Conservation (phyloP, 441 rosid species). For the Eutrema salsugineum region DNA sequence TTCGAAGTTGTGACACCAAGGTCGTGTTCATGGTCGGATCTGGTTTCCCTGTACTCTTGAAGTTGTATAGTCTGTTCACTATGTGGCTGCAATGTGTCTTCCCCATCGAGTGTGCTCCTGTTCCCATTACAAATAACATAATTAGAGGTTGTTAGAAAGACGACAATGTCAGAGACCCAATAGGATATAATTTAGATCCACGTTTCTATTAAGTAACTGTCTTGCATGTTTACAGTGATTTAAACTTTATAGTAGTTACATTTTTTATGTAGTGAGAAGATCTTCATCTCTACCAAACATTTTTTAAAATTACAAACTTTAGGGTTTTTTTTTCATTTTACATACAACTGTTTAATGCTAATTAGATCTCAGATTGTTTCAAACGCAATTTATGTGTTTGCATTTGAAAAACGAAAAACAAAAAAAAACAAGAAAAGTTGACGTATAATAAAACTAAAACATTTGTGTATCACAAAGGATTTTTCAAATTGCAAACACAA, state of each 20-base stretch:
- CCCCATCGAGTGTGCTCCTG: slow-evolving; percentile 82
- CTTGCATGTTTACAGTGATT: no score
- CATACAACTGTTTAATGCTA: no score
- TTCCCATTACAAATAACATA: background rate
- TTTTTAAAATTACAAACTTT: no score
- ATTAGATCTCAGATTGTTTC: background rate
- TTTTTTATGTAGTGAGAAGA: no score
- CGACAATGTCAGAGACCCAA: background rate
- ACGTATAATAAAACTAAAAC: background rate
- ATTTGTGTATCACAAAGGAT: background rate
- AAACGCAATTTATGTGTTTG: background rate
- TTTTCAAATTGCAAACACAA: background rate
- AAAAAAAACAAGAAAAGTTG: background rate
- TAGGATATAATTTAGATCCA: background rate
- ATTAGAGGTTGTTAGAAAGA: background rate
- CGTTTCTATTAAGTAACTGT: background rate
- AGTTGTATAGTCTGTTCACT: slow-evolving; percentile 69
- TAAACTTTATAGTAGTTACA: no score
- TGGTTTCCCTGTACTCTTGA: slow-evolving; percentile 57
- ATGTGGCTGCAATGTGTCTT: slow-evolving; percentile 54
- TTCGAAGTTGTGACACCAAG: slow-evolving; percentile 41
- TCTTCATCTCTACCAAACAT: no score
- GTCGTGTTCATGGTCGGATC: slow-evolving; percentile 58
- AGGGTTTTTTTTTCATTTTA: no score
- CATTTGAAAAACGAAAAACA: no score